Evolutionary conservation across 1,139 yeast genomes (phyloP), one percentile per base, ranked within the genome.

Genomic region (Protomyces gravidus): DNA sequence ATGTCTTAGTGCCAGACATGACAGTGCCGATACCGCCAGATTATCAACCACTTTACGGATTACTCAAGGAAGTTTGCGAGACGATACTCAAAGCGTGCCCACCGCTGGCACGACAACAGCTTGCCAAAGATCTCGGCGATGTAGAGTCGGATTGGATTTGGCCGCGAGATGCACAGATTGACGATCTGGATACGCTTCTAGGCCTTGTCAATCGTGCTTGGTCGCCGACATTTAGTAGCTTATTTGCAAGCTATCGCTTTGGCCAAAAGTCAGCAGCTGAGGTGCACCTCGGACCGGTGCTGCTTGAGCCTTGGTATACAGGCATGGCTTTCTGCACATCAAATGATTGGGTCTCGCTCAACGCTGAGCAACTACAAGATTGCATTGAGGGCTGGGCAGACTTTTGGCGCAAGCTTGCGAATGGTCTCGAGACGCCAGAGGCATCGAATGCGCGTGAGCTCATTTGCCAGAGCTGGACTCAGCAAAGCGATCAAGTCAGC

Each of bases 41-140:
- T 19, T 15, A 36, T n/a, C 42, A 36, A 23, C 42, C 42, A 5
- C 21, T 36, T 13, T 36, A 36, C 19, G 42, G 42, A 3, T 7
- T 36, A n/a, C 5, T 36, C 23, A 36, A 36, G 42, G 42, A 36
- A 36, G 21, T 36, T 5, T 36, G 42, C 9, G 42, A 36, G 17
- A 36, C 42, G 23, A 36, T 36, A 19, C 42, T 36, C 23, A 36
- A 36, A 36, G 42, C 42, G 23, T 36, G 42, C 19, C 42, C 42
- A 4, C 21, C 19, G 13, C 42, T 36, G 5, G 42, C 42, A 15
- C 19, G 17, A 5, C 42, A 23, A 1, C 42, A 36, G 9, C 23
- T 36, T 13, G 17, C 21, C 42, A 5, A 5, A 23, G 42, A 36
- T 15, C 42, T 36, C 42, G 42, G 42, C 17, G 21, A 36, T 5